Conservation (phyloP, 2,329 filamentous ascomycete genomes). For the Cytospora schulzeri region DNA sequence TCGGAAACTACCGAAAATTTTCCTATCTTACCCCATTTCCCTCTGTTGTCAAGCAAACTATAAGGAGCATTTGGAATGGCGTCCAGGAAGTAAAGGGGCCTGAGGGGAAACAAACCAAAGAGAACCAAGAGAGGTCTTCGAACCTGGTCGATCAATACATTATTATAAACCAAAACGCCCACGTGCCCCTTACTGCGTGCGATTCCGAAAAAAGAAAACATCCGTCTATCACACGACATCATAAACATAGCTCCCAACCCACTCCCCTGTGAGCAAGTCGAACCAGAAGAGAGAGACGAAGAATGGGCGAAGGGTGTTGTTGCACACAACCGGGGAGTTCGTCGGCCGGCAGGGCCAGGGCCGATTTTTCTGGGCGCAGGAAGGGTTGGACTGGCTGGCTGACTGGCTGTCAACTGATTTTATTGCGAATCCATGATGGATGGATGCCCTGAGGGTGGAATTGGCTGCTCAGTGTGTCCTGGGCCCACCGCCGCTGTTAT, state of each 20-base stretch:
- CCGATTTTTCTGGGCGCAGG: not conserved
- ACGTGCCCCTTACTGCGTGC: not conserved
- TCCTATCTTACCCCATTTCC: slow-evolving; percentile 15
- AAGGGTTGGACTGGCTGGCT: not conserved
- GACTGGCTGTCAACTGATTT: too few relatives aligned
- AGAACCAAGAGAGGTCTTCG: slow-evolving; percentile 17
- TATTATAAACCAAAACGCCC: slow-evolving; percentile 9
- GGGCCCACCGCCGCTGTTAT: not conserved
- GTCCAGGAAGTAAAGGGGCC: slow-evolving; percentile 22
- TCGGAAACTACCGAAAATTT: slow-evolving; percentile 4
- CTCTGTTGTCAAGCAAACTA: slow-evolving; percentile 24
- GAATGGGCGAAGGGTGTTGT: not conserved
- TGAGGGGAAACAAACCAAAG: slow-evolving; percentile 5
- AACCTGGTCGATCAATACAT: slow-evolving; percentile 24
- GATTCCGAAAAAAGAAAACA: not conserved
- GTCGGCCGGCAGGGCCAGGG: not conserved
- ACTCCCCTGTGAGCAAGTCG: not conserved
- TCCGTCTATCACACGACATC: not conserved
- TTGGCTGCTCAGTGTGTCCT: not conserved
- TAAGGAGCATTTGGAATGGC: slow-evolving; percentile 27
- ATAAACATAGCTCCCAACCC: not conserved
- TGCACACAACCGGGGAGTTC: not conserved
- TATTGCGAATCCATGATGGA: not conserved
- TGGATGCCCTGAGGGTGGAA: not conserved
- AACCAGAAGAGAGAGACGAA: not conserved